Evolutionary conservation across 1,284 basidiomycete species (phyloP), one percentile per base, ranked within the genome.

Genomic region (Coniophora puteana): DNA sequence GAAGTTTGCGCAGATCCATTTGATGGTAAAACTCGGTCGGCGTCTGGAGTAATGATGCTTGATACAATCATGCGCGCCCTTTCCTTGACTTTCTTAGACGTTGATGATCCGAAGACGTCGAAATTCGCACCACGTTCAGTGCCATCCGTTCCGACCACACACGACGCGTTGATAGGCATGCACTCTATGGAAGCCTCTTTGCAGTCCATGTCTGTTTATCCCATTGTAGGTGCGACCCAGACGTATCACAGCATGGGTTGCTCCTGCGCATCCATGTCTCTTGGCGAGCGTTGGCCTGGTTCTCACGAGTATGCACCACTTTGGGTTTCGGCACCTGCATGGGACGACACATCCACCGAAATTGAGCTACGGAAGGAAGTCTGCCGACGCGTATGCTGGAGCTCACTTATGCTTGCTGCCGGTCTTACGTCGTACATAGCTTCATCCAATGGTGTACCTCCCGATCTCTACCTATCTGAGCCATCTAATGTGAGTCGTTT

Each of bases 311-410:
- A 78, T 48, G 73, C 76, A 1, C 84, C 83, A 2, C 54, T 81
- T 41, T 87, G 83, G 83, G 51, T 69, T 17, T 63, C 68, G 33
- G 78, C 81, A 4, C 76, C 83, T 0, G 78, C 74, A 20, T 89
- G 83, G 83, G 67, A 74, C 41, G 54, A 63, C 13, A 59, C 65
- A 14, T 80, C 74, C 72, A 64, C 69, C n/a, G 76, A 79, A 35
- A 70, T 63, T 1, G 83, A 88, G 47, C 72, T 85, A 44, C 65
- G 70, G 40, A 82, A 76, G 57, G 86, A 89, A 54, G 79, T 80
- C 43, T 80, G 76, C 50, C 74, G 86, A n/a, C 65, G 84, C 29
- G 57, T 88, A 20, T 82, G 79, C 41, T 89, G 86, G 86, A 81
- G 78, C 53, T 62, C 77, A 2, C 67, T 85, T 55, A 68, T 70